Evolutionary conservation across 305 asterid genomes (phyloP), one percentile per base, ranked within the genome.

Genomic region (Solanum hybrid): DNA sequence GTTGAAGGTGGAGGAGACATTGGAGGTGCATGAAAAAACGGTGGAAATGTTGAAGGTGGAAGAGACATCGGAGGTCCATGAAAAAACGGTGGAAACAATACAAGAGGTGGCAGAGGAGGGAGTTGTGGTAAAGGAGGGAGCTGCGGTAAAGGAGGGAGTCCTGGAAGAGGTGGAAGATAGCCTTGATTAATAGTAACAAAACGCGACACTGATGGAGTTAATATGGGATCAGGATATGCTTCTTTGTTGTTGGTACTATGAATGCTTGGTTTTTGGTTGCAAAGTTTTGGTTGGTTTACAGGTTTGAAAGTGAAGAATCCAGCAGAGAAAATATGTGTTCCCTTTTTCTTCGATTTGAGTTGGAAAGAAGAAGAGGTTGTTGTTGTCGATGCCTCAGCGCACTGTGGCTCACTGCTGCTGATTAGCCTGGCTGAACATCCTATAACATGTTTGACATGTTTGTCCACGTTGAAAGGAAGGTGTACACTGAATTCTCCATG

Each of bases 241-340:
- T 80, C 64, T 7, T 89, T 86, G 27, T 24, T 46, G 32, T 88
- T 90, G 82, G 88, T 90, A 29, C 87, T 87, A 27, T 72, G 88
- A 87, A 87, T 90, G 37, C 46, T 91, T 87, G 93, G 94, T 69
- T 95, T 96, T 88, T 93, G 95, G 87, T 92, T 91, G 84, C 98
- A 95, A 7, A 93, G 73, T 38, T 92, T 89, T 5, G 98, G 98
- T 78, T 93, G 96, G 38, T 93, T 92, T 27, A 94, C 90, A 34
- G 98, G 98, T 91, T 93, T 94, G 93, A 97, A 96, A 36, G 98
- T 93, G 95, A 97, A 94, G 69, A 94, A 94, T 14, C 99, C 99
- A 3, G 99, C 97, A 1, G 99, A 95, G 91, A 95, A 96, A 89
- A 97, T 91, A 72, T 92, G 98, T 6, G 90, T 91, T 26, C 97